Percentiles rank a stretch among this genome's conserved stretches.
Conservation (phyloP, 169 alveolate genomes). For the Sarcocystis neurona region DNA sequence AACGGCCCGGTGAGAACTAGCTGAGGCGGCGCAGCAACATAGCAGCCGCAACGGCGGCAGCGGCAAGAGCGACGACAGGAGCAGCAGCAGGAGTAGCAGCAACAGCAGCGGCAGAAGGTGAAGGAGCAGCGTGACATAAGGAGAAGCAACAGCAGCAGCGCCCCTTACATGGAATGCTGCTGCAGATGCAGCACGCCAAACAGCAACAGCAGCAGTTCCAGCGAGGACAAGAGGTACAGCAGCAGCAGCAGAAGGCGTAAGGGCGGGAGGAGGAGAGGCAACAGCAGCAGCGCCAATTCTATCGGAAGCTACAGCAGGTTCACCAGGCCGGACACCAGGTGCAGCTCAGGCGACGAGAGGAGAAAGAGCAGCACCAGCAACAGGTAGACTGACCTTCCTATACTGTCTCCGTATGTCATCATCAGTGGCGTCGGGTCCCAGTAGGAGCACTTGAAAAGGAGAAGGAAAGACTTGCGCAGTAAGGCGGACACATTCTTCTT, state of each 20-base stretch:
- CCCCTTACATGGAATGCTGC: too few species aligned
- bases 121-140: too few species aligned
- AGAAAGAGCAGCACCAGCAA: background rate
- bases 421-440: constrained; percentile 73
- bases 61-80: too few species aligned
- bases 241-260: background rate
- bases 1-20: too few species aligned
- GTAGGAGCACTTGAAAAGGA: constrained; percentile 72
- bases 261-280: background rate
- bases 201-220: too few species aligned
- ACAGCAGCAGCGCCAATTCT: background rate
- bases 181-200: too few species aligned
- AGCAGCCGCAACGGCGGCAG: too few species aligned
- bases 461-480: constrained; percentile 71
- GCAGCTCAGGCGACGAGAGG: background rate
- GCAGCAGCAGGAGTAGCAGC: too few species aligned
- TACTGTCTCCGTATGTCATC: constrained; percentile 70
- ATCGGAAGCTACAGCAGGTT: background rate
- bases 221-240: background rate
- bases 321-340: background rate
- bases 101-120: too few species aligned
- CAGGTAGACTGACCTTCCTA: constrained; percentile 55
- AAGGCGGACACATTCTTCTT: constrained; percentile 72
- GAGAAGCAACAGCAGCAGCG: too few species aligned
- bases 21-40: too few species aligned